Percentiles rank a stretch among this genome's conserved stretches.
Evolutionary conservation across 305 asterid genomes (phyloP).

Genomic region (Fraxinus nigra): DNA sequence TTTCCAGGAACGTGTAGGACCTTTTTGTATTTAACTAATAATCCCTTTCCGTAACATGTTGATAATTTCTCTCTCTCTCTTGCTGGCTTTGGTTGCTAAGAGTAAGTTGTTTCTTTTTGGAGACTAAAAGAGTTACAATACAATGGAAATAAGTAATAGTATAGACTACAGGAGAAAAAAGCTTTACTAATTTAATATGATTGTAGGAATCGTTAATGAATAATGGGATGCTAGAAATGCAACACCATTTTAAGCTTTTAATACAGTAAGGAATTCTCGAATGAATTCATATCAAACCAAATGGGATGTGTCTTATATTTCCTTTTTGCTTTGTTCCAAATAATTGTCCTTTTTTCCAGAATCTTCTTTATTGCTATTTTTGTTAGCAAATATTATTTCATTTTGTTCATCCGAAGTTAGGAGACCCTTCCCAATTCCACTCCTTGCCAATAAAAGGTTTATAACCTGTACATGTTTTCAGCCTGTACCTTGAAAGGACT

Average conservation of each 20-base stretch:
- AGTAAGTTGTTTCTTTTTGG: not conserved
- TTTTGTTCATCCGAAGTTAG: not conserved
- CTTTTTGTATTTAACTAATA: not conserved
- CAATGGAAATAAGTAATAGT: not conserved
- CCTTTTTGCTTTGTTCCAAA: not conserved
- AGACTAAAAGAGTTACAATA: not conserved
- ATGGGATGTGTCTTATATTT: not conserved
- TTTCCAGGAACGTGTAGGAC: not conserved
- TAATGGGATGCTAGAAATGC: not conserved
- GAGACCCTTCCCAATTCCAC: not conserved
- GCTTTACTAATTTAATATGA: not conserved
- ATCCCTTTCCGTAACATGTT: not conserved
- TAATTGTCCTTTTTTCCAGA: not conserved
- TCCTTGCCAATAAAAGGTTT: not conserved
- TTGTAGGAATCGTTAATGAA: not conserved
- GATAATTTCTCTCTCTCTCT: not conserved
- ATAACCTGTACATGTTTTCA: slow-evolving; percentile 1
- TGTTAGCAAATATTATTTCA: not conserved
- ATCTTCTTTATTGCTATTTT: not conserved
- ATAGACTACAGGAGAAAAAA: not conserved
- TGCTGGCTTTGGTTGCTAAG: not conserved
- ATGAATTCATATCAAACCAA: not conserved
- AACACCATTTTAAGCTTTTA: not conserved
- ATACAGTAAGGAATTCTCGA: not conserved
- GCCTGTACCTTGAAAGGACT: not conserved